Percentiles rank a stretch among this genome's conserved stretches.
Conservation (phyloP, 768 basidiomycete species). For the Phylloporus scabripes region DNA sequence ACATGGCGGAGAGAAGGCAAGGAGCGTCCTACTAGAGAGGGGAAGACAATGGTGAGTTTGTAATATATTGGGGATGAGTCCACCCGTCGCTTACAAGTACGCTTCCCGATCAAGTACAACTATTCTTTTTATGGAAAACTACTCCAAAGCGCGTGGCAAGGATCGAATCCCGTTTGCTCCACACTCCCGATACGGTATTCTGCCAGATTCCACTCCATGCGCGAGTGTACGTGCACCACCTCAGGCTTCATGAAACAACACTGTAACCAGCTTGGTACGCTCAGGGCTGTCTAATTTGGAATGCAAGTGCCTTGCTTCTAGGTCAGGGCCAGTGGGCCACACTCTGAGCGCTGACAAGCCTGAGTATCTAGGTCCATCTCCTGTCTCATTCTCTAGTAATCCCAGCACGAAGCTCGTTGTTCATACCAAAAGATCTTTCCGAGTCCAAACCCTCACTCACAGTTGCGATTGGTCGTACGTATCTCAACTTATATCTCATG, state of each 20-base stretch:
- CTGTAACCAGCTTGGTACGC: neutral
- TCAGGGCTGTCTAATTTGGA: neutral
- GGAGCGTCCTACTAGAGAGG: conserved; percentile 8
- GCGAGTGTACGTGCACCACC: no score
- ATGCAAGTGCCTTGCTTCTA: neutral
- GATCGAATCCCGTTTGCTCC: neutral
- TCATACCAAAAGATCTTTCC: no score
- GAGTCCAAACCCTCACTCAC: no score
- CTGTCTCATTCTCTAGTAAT: no score
- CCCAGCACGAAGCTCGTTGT: no score
- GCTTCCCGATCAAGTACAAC: conserved; percentile 8
- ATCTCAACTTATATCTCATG: no score
- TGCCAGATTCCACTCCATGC: neutral
- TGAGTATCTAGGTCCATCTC: no score
- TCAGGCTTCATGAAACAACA: neutral
- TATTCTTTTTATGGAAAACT: conserved; percentile 9
- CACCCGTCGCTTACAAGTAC: conserved; percentile 1
- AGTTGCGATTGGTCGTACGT: no score
- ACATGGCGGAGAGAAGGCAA: conserved; percentile 23
- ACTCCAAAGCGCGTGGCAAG: no score
- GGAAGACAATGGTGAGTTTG: conserved; percentile 2
- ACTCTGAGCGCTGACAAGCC: neutral
- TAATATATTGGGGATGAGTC: neutral
- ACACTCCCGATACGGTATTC: neutral
- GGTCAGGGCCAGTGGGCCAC: neutral